Percentiles rank a stretch among this genome's conserved stretches.
Conservation (phyloP, 75 land plant species). For the Selaginella tamariscina region DNA sequence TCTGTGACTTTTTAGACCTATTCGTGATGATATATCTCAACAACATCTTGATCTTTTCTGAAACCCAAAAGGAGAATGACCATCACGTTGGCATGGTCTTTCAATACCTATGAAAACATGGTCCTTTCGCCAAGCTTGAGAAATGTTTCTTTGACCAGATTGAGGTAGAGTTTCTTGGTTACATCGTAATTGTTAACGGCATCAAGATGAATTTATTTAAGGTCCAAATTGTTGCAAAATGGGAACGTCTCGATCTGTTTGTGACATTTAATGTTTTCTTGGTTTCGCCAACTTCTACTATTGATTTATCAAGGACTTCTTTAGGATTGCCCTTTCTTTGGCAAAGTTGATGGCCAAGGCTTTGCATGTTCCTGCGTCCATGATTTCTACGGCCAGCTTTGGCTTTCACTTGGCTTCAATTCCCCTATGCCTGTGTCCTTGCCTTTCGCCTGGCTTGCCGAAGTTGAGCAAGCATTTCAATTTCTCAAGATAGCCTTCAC, state of each 20-base stretch:
- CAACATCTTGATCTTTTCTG: neutral
- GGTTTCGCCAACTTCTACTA: neutral
- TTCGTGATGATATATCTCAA: conserved; percentile 4
- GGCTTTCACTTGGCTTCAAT: too few species aligned
- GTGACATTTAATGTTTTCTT: neutral
- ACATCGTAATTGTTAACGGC: neutral
- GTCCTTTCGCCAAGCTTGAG: neutral
- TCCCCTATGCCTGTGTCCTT: too few species aligned
- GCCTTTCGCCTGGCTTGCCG: neutral
- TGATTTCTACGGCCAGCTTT: too few species aligned
- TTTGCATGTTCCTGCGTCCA: too few species aligned
- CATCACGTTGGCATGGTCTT: neutral
- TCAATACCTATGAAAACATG: neutral
- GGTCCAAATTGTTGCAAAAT: neutral
- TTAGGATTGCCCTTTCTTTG: neutral
- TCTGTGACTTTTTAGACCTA: neutral
- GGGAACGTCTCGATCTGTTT: neutral
- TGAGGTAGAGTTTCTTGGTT: neutral
- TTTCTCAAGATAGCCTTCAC: neutral
- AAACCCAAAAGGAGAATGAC: neutral
- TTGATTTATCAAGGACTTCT: neutral
- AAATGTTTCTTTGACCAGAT: neutral
- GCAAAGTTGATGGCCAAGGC: neutral
- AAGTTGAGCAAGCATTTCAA: neutral
- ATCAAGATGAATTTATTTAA: neutral